Conservation (phyloP, 2,329 filamentous ascomycete genomes). For the Alternaria triticimaculans region DNA sequence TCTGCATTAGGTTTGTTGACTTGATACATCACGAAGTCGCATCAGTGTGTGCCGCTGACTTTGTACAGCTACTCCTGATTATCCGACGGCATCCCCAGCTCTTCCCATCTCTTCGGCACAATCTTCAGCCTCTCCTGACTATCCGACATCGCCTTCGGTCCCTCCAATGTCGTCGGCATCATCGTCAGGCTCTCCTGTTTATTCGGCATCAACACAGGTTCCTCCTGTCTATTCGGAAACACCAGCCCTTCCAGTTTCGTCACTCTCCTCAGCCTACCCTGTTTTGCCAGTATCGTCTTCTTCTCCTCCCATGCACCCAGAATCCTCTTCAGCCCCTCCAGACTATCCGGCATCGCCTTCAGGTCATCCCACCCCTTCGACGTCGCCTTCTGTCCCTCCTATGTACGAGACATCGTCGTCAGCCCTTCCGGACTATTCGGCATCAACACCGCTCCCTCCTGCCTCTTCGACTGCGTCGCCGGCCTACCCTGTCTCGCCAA, state of each 20-base stretch:
- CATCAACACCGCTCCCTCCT: not conserved
- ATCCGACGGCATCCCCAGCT: not conserved
- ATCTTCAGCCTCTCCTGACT: not conserved
- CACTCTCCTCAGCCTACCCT: not conserved
- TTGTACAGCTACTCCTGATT: not conserved
- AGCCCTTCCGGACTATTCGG: not conserved
- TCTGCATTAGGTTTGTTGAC: not conserved
- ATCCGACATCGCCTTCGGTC: not conserved
- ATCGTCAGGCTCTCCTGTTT: not conserved
- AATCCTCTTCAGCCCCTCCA: not conserved
- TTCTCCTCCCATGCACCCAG: not conserved
- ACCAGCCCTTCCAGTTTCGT: not conserved
- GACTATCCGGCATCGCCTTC: not conserved
- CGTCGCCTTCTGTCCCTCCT: not conserved
- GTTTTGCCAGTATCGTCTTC: not conserved
- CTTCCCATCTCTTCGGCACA: not conserved
- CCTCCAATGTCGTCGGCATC: not conserved
- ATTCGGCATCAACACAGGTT: not conserved
- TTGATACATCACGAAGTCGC: not conserved
- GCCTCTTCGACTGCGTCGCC: not conserved
- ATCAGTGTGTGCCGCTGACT: not conserved
- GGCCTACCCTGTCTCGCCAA: not conserved
- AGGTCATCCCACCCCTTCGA: not conserved
- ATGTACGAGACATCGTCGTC: not conserved
- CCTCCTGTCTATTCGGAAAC: not conserved